phyloP scores from a whole-genome alignment of 768 basidiomycete genomes.

The Boletus reticuloceps region DNA sequence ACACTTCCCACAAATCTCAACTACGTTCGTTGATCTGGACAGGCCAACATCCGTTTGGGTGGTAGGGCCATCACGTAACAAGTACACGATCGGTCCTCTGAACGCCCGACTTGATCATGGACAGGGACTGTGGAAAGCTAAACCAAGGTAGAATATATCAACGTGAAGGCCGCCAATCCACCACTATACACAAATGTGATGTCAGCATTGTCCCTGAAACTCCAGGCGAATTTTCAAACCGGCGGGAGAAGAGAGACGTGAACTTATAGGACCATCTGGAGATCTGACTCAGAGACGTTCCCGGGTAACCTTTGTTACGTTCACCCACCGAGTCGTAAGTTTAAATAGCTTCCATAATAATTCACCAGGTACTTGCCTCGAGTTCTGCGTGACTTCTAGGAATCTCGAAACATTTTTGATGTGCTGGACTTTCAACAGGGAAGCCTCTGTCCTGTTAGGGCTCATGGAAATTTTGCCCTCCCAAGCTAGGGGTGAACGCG shows the following conservation, averaged over 20 bases:
- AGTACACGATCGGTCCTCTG: constrained; percentile 10
- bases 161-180: constrained; percentile 22
- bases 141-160: constrained; percentile 25
- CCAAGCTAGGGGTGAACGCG: neutral
- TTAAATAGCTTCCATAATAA: constrained; percentile 28
- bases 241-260: constrained; percentile 26
- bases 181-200: constrained; percentile 16
- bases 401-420: constrained; percentile 10
- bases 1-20: constrained; percentile 19
- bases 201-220: constrained; percentile 23
- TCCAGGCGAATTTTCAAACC: constrained; percentile 15
- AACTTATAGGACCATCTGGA: constrained; percentile 12
- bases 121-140: constrained; percentile 12
- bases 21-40: constrained; percentile 10
- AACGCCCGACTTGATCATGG: constrained; percentile 7
- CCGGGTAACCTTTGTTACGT: constrained; percentile 10
- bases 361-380: constrained; percentile 13
- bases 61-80: constrained; percentile 21
- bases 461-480: neutral
- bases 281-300: constrained; percentile 18
- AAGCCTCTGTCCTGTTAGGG: neutral
- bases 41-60: constrained; percentile 10
- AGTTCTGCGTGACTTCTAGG: constrained; percentile 10
- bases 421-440: neutral
- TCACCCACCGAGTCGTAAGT: constrained; percentile 9